These are phyloP conservation scores for Trametes punicea DNA, from an alignment of 768 basidiomycete genomes.

Conservation along the genomic window DNA sequence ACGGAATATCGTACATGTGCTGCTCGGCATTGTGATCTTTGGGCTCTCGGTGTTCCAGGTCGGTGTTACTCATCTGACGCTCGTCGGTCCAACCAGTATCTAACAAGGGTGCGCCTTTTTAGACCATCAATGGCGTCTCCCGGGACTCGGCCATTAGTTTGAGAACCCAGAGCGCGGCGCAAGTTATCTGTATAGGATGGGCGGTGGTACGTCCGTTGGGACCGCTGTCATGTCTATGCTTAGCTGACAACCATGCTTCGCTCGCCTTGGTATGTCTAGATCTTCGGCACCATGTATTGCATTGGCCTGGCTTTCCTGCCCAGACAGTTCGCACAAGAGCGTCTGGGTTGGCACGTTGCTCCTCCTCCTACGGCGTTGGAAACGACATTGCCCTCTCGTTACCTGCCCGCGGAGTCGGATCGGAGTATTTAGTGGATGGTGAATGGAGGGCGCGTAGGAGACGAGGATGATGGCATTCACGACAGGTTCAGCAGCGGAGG, in stretches of 20 bases:
- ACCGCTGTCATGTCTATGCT: not conserved
- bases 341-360: slow-evolving; percentile 22
- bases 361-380: not conserved
- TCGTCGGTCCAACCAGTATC: not conserved
- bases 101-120: not conserved
- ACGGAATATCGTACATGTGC: slow-evolving; percentile 54
- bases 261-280: slow-evolving; percentile 3
- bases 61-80: slow-evolving; percentile 1
- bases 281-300: slow-evolving; percentile 43
- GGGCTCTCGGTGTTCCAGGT: slow-evolving; percentile 52
- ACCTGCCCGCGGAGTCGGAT: not conserved
- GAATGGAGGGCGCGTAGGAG: not conserved
- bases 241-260: slow-evolving; percentile 4
- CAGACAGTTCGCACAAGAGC: slow-evolving; percentile 30
- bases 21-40: slow-evolving; percentile 48
- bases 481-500: slow-evolving; percentile 15
- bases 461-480: slow-evolving; percentile 22
- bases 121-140: slow-evolving; percentile 21
- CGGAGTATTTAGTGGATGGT: not conserved
- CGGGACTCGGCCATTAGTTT: slow-evolving; percentile 12
- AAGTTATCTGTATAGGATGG: slow-evolving; percentile 45
- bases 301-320: slow-evolving; percentile 34
- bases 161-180: slow-evolving; percentile 28
- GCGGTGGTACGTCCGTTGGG: slow-evolving; percentile 23
- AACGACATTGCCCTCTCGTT: not conserved